A percentile compares a stretch with the other conserved stretches of the same genome.
These are phyloP conservation scores for Coemansia sp. DNA, from an alignment of 192 early-diverging fungal species.

Conservation along the genomic window DNA sequence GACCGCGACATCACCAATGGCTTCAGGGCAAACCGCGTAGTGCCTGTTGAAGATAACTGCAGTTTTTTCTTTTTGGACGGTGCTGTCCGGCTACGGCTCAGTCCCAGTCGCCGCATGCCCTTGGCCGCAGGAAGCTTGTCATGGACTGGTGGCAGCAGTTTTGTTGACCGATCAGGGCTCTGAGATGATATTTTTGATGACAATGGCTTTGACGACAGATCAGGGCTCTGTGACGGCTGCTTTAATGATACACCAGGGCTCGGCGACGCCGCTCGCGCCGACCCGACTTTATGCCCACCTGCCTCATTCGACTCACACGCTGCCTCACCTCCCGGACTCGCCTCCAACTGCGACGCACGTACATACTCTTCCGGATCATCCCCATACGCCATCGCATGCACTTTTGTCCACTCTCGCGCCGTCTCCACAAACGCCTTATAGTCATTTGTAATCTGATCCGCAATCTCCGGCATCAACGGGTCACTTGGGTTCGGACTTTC, in stretches of 20 bases:
- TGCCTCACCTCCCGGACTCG: background rate
- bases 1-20: background rate
- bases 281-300: background rate
- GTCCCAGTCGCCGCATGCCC: constrained; percentile 37
- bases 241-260: constrained; percentile 6
- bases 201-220: background rate
- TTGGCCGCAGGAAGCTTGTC: constrained; percentile 16
- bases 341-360: background rate
- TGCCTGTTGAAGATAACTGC: background rate
- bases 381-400: constrained; percentile 19
- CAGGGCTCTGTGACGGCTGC: constrained; percentile 15
- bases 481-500: constrained; percentile 73
- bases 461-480: constrained; percentile 67
- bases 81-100: constrained; percentile 37
- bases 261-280: background rate
- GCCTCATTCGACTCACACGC: no score
- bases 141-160: constrained; percentile 13
- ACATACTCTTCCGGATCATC: constrained; percentile 24
- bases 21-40: background rate
- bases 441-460: constrained; percentile 35
- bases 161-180: constrained; percentile 3
- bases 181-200: constrained; percentile 16
- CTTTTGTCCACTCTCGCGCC: constrained; percentile 38
- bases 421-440: constrained; percentile 16
- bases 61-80: background rate